These are phyloP conservation scores for Naganishia sp. DNA, from an alignment of 1,284 basidiomycete species.

Conservation along the genomic window DNA sequence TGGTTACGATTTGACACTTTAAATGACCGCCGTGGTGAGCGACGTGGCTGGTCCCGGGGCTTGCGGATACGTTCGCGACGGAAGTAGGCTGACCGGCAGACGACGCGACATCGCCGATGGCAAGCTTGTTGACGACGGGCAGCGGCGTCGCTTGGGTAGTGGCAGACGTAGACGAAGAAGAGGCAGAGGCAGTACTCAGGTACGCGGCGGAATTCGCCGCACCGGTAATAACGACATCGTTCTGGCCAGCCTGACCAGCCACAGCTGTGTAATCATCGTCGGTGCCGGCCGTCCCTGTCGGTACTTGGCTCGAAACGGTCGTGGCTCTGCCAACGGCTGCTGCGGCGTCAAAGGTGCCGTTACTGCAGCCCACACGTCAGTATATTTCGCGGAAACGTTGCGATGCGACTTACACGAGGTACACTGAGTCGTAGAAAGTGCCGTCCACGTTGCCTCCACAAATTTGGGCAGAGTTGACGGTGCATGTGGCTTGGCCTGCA, in stretches of 20 bases:
- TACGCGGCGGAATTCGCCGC: not conserved
- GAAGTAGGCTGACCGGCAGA: not conserved
- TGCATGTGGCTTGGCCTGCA: constrained; percentile 25
- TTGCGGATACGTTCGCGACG: not conserved
- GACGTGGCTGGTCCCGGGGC: not conserved
- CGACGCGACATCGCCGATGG: too few relatives aligned
- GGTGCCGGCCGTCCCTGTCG: not conserved
- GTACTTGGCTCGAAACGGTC: constrained; percentile 17
- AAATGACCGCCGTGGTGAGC: not conserved
- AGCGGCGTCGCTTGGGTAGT: not conserved
- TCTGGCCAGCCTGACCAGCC: not conserved
- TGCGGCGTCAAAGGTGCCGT: constrained; percentile 19
- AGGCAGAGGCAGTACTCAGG: not conserved
- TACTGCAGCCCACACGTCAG: not conserved
- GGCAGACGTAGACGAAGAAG: not conserved
- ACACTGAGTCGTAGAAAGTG: constrained; percentile 27
- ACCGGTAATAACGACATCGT: not conserved
- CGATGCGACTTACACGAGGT: constrained; percentile 19
- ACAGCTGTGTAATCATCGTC: not conserved
- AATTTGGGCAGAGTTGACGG: constrained; percentile 26
- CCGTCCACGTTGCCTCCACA: constrained; percentile 28
- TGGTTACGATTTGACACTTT: constrained; percentile 4
- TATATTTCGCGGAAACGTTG: not conserved
- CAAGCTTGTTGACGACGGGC: not conserved
- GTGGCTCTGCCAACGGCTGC: constrained; percentile 6